Percentiles rank a stretch among this genome's conserved stretches.
phyloP scores from a whole-genome alignment of 176 grass and related monocot species.

The Oryza brachyantha region DNA sequence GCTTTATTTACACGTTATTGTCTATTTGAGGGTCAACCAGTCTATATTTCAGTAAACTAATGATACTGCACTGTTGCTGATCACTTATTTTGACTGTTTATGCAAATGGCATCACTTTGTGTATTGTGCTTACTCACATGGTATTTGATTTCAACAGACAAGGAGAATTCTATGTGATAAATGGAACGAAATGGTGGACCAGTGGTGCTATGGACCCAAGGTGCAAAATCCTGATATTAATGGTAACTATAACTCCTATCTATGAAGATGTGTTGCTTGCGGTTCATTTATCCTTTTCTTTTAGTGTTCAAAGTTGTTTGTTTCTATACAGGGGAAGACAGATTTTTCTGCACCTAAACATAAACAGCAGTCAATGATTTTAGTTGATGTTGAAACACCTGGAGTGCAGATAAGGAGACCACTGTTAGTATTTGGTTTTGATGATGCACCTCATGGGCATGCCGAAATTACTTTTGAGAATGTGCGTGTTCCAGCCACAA shows the following conservation, averaged over 20 bases:
- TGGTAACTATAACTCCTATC: conserved; percentile 50
- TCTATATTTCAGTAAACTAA: conserved; percentile 4
- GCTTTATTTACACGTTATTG: neutral
- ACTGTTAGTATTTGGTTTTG: conserved; percentile 86
- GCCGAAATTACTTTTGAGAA: conserved; percentile 93
- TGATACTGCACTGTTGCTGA: neutral
- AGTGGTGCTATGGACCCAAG: conserved; percentile 98
- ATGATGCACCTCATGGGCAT: conserved; percentile 94
- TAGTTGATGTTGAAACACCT: conserved; percentile 77
- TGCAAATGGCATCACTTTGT: neutral
- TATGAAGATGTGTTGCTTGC: neutral
- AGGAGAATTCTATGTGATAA: conserved; percentile 88
- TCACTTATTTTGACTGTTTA: neutral
- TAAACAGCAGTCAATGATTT: conserved; percentile 96
- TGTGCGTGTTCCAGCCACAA: conserved; percentile 66
- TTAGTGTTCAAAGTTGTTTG: neutral
- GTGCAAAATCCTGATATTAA: conserved; percentile 91
- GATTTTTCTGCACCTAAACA: conserved; percentile 80
- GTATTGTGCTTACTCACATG: neutral
- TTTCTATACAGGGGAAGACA: conserved; percentile 79
- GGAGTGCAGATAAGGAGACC: conserved; percentile 86
- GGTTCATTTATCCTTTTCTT: neutral
- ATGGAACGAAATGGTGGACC: conserved; percentile 93
- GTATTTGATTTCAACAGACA: conserved; percentile 35
- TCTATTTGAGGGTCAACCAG: neutral